Conservation (phyloP, 2,329 filamentous ascomycete species). For the Drechslerella coelobrocha region DNA sequence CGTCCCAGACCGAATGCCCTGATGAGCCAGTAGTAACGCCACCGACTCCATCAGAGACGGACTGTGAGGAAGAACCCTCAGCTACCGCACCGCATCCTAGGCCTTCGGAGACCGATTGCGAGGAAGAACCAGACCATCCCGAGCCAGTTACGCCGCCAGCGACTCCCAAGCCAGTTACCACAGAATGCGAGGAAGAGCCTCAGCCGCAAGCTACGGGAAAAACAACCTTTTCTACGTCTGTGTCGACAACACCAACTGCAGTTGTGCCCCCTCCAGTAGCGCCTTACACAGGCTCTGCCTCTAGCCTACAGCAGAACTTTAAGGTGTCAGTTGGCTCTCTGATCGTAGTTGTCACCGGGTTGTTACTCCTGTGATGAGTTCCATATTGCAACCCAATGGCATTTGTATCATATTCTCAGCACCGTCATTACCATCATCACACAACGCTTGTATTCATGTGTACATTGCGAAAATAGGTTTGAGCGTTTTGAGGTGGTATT, state of each 20-base stretch:
- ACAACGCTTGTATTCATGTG: neutral
- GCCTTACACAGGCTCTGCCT: slow-evolving; percentile 28
- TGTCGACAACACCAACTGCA: slow-evolving; percentile 9
- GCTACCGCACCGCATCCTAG: neutral
- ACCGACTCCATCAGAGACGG: slow-evolving; percentile 1
- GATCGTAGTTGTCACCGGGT: slow-evolving; percentile 20
- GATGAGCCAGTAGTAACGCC: slow-evolving; percentile 11
- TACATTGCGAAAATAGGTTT: no score
- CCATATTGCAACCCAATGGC: slow-evolving; percentile 5
- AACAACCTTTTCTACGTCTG: slow-evolving; percentile 31
- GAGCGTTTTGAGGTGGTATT: no score
- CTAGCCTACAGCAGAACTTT: slow-evolving; percentile 23
- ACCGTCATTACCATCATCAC: slow-evolving; percentile 11
- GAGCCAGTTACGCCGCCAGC: slow-evolving; percentile 10
- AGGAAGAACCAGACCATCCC: slow-evolving; percentile 5
- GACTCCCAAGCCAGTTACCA: slow-evolving; percentile 2
- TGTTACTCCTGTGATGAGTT: slow-evolving; percentile 31
- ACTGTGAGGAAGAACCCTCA: neutral
- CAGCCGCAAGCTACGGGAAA: slow-evolving; percentile 25
- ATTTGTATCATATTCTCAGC: slow-evolving; percentile 34
- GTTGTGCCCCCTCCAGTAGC: slow-evolving; percentile 20
- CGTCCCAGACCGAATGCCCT: slow-evolving; percentile 22
- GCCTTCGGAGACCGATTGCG: slow-evolving; percentile 2
- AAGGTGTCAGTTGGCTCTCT: slow-evolving; percentile 26
- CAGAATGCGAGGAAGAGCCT: slow-evolving; percentile 28